phyloP scores from a whole-genome alignment of 1,284 basidiomycete species.

The Nidula niveotomentosa region DNA sequence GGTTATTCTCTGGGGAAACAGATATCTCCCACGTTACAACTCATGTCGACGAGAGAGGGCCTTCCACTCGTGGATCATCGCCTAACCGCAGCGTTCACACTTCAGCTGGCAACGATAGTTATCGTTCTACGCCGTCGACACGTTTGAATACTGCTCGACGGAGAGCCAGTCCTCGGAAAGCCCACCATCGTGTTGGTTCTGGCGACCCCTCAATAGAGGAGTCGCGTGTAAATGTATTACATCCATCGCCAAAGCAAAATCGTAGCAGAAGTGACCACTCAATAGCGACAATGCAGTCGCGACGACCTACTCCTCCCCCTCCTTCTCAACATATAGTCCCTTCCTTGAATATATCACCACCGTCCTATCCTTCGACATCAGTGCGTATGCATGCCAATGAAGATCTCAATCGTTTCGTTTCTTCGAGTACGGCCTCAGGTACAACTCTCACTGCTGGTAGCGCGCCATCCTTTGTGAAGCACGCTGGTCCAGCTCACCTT shows the following conservation, averaged over 20 bases:
- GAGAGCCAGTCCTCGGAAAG: constrained; percentile 20
- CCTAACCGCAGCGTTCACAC: too few species aligned
- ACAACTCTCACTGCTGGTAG: constrained; percentile 72
- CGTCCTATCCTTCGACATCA: constrained; percentile 50
- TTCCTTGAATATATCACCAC: constrained; percentile 26
- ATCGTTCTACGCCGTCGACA: constrained; percentile 24
- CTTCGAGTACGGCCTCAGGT: constrained; percentile 77
- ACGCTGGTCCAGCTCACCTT: constrained; percentile 74
- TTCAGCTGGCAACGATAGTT: constrained; percentile 11
- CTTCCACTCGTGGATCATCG: constrained; percentile 7
- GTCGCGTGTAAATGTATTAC: constrained; percentile 23
- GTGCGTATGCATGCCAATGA: constrained; percentile 54
- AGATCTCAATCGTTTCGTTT: constrained; percentile 85
- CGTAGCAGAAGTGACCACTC: neutral
- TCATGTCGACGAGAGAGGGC: constrained; percentile 7
- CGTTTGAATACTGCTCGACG: constrained; percentile 22
- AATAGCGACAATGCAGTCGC: neutral
- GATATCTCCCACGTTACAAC: constrained; percentile 23
- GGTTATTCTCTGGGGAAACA: constrained; percentile 65
- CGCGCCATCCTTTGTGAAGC: constrained; percentile 80
- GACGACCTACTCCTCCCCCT: neutral
- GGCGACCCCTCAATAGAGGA: constrained; percentile 7
- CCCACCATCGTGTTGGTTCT: constrained; percentile 1
- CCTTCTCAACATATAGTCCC: neutral
- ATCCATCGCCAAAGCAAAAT: constrained; percentile 25